Percentiles rank a stretch among this genome's conserved stretches.
Evolutionary conservation across 495 filamentous ascomycete genomes (phyloP).

Genomic region (Penicillium cinerascens): DNA sequence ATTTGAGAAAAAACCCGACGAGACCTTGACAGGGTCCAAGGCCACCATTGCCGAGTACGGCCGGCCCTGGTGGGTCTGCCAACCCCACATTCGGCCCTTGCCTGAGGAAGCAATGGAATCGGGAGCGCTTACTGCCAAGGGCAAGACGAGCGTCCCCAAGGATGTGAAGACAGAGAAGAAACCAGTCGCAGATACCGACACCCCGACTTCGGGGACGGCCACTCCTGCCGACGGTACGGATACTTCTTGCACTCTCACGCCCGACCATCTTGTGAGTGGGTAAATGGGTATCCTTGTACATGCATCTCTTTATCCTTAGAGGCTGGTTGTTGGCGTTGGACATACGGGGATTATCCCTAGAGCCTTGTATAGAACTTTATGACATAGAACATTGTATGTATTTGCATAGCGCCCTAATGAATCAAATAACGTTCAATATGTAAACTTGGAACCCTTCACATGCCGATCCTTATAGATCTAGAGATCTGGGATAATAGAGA

Average conservation of each 20-base stretch:
- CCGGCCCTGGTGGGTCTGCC: slow-evolving; percentile 87
- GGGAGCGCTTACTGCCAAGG: slow-evolving; percentile 68
- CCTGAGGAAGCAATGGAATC: slow-evolving; percentile 84
- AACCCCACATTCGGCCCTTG: slow-evolving; percentile 83
- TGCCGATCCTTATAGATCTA: no score
- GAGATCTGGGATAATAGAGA: no score
- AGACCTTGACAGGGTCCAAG: slow-evolving; percentile 53
- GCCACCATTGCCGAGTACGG: slow-evolving; percentile 65
- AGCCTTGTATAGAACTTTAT: background rate
- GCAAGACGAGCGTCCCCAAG: slow-evolving; percentile 41
- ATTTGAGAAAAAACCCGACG: slow-evolving; percentile 38
- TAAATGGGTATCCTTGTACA: no score
- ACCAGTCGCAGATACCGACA: slow-evolving; percentile 8
- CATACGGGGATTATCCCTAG: background rate
- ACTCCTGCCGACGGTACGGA: slow-evolving; percentile 12
- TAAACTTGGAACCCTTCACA: no score
- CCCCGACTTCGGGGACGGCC: slow-evolving; percentile 5
- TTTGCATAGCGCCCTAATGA: slow-evolving; percentile 5
- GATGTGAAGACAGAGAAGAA: slow-evolving; percentile 16
- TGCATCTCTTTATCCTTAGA: background rate
- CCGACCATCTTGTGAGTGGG: slow-evolving; percentile 37
- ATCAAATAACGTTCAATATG: background rate
- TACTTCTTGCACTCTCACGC: slow-evolving; percentile 24
- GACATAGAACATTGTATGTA: slow-evolving; percentile 5
- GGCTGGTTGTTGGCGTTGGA: background rate